Evolutionary conservation across 2,329 filamentous ascomycete genomes (phyloP).

Genomic region (Aspergillus vadensis): DNA sequence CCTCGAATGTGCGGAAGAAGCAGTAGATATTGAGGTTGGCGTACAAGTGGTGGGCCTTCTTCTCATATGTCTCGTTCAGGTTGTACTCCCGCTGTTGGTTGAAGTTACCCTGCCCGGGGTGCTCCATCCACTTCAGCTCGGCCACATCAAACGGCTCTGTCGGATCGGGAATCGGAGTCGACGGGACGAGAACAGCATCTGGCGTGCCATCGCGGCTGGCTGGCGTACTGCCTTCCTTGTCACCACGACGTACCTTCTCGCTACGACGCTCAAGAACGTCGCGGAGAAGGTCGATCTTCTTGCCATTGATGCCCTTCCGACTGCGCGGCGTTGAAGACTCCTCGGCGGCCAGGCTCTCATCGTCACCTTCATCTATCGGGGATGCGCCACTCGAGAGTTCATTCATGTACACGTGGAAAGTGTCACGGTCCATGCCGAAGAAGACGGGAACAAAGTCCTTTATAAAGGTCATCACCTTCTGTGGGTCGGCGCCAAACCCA

Average conservation of each 20-base stretch:
- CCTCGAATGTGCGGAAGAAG: conserved; percentile 91
- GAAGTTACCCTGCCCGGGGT: conserved; percentile 59
- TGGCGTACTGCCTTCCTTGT: conserved; percentile 77
- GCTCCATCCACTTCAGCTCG: conserved; percentile 60
- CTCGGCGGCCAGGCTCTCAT: conserved; percentile 65
- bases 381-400: conserved; percentile 70
- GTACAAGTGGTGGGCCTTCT: conserved; percentile 85
- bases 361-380: conserved; percentile 76
- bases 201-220: conserved; percentile 88
- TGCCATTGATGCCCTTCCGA: conserved; percentile 65
- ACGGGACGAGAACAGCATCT: conserved; percentile 58
- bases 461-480: conserved; percentile 73
- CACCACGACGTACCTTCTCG: conserved; percentile 67
- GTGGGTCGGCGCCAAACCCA: conserved; percentile 64
- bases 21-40: conserved; percentile 89
- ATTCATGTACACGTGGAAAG: conserved; percentile 65
- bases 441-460: conserved; percentile 75
- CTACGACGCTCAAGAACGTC: conserved; percentile 80
- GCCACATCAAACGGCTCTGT: conserved; percentile 57
- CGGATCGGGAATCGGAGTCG: conserved; percentile 48
- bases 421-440: conserved; percentile 73
- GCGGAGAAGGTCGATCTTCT: conserved; percentile 76
- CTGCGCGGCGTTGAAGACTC: conserved; percentile 71
- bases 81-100: conserved; percentile 67
- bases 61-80: conserved; percentile 75